These are phyloP conservation scores for Neobulgaria alba DNA, from an alignment of 2,329 filamentous ascomycete species.

Conservation along the genomic window DNA sequence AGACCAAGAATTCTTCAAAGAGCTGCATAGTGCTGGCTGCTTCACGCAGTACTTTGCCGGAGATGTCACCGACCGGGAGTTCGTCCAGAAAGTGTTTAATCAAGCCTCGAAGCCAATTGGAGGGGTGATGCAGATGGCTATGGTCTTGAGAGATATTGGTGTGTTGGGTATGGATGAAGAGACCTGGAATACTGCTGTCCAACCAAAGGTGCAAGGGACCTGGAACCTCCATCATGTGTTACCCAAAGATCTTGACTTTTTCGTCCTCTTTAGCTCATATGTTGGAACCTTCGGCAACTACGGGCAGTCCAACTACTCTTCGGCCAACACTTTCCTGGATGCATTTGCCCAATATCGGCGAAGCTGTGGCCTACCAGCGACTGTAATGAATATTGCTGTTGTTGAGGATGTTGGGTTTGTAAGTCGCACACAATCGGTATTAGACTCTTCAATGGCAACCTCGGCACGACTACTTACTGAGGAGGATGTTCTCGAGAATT, in stretches of 20 bases:
- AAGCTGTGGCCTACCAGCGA: conserved; percentile 11
- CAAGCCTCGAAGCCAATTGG: conserved; percentile 7
- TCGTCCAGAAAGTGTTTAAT: neutral
- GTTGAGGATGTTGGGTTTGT: conserved; percentile 4
- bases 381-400: conserved; percentile 16
- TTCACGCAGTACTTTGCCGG: conserved; percentile 1
- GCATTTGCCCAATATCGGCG: conserved; percentile 13
- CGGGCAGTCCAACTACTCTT: conserved; percentile 8
- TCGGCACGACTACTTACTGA: neutral
- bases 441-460: neutral
- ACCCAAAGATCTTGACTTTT: conserved; percentile 28
- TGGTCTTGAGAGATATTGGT: conserved; percentile 21
- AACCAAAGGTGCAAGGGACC: conserved; percentile 44
- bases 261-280: conserved; percentile 31
- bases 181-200: conserved; percentile 38
- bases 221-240: conserved; percentile 41
- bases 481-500: neutral
- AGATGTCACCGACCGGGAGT: neutral
- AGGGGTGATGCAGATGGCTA: conserved; percentile 16
- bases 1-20: conserved; percentile 3
- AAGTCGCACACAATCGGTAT: neutral
- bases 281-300: conserved; percentile 23
- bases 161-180: conserved; percentile 36
- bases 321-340: conserved; percentile 8
- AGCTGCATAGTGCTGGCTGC: conserved; percentile 8